These are phyloP conservation scores for Eutrema salsugineum DNA, from an alignment of 441 rosid genomes.

Conservation along the genomic window DNA sequence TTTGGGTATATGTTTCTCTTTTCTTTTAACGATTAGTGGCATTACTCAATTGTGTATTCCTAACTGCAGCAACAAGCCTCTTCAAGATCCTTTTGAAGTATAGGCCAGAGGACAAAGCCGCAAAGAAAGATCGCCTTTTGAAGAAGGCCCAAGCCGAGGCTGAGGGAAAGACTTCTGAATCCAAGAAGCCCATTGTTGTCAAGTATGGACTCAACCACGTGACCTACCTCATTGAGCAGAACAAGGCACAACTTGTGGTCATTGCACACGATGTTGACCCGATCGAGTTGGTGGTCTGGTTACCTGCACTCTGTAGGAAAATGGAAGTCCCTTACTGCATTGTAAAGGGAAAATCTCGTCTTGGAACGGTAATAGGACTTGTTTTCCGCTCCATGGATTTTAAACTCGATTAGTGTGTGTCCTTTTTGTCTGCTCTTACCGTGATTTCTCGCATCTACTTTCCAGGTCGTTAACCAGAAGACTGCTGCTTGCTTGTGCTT, in stretches of 20 bases:
- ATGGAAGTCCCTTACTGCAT: constrained; percentile 92
- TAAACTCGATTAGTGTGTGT: neutral
- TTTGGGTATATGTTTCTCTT: neutral
- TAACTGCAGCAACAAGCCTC: constrained; percentile 47
- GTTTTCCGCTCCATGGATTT: neutral
- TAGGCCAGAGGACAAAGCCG: constrained; percentile 81
- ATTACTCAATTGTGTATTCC: neutral
- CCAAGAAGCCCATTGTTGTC: constrained; percentile 76
- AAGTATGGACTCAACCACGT: constrained; percentile 82
- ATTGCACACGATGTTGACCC: constrained; percentile 94
- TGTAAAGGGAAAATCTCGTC: constrained; percentile 79
- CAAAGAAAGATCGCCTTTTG: constrained; percentile 68
- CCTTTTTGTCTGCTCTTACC: neutral
- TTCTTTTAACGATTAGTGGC: neutral
- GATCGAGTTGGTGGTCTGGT: constrained; percentile 83
- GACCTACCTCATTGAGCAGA: constrained; percentile 86
- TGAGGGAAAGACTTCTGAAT: constrained; percentile 62
- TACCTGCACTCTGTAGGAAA: constrained; percentile 79
- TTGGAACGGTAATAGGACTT: constrained; percentile 57
- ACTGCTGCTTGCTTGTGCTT: constrained; percentile 76
- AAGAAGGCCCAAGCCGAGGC: constrained; percentile 71
- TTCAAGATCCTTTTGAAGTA: constrained; percentile 81
- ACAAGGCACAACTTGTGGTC: constrained; percentile 83
- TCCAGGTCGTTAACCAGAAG: constrained; percentile 76
- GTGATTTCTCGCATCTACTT: neutral